Conservation (phyloP, 768 basidiomycete species). For the Pisolithus sp. region DNA sequence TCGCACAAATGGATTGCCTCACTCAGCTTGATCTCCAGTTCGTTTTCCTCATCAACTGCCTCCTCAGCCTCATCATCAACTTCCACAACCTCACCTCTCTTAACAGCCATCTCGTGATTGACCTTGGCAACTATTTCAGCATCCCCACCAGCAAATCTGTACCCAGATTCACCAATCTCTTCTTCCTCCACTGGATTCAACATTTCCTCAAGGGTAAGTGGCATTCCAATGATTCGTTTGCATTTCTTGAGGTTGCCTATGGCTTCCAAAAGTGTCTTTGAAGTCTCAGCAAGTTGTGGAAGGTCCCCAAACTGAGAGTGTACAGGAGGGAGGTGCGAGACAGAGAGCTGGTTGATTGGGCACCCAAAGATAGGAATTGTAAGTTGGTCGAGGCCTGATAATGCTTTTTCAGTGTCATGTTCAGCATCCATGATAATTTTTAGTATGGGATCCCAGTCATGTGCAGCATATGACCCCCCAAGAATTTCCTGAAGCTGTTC, state of each 20-base stretch:
- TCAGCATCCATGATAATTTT: constrained; percentile 13
- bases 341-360: neutral
- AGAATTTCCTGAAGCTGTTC: constrained; percentile 3
- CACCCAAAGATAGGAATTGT: neutral
- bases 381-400: neutral
- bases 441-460: constrained; percentile 11
- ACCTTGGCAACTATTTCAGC: neutral
- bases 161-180: neutral
- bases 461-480: constrained; percentile 6
- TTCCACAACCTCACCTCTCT: neutral
- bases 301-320: neutral
- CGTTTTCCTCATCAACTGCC: neutral
- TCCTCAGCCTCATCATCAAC: neutral
- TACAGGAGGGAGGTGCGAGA: no score
- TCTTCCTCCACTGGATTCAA: no score
- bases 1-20: neutral
- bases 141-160: neutral
- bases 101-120: neutral
- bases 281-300: neutral
- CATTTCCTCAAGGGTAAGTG: constrained; percentile 9
- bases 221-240: constrained; percentile 7
- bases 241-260: constrained; percentile 8
- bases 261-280: neutral
- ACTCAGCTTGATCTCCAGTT: neutral
- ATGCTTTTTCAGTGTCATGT: constrained; percentile 1